Evolutionary conservation across 2,329 filamentous ascomycete species (phyloP).

Genomic region (Colletotrichum truncatum): DNA sequence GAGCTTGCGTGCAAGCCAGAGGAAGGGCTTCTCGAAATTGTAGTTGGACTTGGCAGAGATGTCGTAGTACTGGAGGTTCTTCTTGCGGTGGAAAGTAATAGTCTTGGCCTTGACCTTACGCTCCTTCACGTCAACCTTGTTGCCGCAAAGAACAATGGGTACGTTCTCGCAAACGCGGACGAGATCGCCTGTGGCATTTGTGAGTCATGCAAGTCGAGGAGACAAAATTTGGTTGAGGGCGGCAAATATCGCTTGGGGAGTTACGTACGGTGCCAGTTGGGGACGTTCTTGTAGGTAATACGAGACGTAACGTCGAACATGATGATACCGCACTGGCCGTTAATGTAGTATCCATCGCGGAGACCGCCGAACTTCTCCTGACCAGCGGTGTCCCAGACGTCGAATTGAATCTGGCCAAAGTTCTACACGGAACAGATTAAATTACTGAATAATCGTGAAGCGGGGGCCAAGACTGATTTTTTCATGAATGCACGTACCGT

Average conservation of each 20-base stretch:
- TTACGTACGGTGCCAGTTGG: slow-evolving; percentile 98
- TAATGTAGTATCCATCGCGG: slow-evolving; percentile 99
- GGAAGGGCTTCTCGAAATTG: slow-evolving; percentile 99
- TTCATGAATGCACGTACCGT: slow-evolving; percentile 75
- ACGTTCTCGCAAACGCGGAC: slow-evolving; percentile 99
- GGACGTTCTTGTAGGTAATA: slow-evolving; percentile 99
- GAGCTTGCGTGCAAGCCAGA: slow-evolving; percentile 98
- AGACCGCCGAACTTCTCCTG: slow-evolving; percentile 99
- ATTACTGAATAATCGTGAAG: background rate
- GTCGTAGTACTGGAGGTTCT: slow-evolving; percentile 99
- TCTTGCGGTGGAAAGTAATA: slow-evolving; percentile 99
- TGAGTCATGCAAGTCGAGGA: background rate
- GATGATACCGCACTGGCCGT: slow-evolving; percentile 99
- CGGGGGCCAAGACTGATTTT: slow-evolving; percentile 19
- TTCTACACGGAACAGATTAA: slow-evolving; percentile 71
- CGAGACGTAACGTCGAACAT: slow-evolving; percentile 99
- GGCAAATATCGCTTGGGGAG: background rate
- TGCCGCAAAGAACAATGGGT: slow-evolving; percentile 96
- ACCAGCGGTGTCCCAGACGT: slow-evolving; percentile 98
- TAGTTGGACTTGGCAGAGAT: slow-evolving; percentile 99
- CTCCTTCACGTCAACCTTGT: slow-evolving; percentile 99
- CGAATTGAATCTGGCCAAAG: slow-evolving; percentile 96
- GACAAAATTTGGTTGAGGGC: background rate
- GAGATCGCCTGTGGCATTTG: slow-evolving; percentile 78
- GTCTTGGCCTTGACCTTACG: slow-evolving; percentile 99